Base-by-base conservation (phyloP, 768 basidiomycete species). In the Kwoniella dejecticola region DNA sequence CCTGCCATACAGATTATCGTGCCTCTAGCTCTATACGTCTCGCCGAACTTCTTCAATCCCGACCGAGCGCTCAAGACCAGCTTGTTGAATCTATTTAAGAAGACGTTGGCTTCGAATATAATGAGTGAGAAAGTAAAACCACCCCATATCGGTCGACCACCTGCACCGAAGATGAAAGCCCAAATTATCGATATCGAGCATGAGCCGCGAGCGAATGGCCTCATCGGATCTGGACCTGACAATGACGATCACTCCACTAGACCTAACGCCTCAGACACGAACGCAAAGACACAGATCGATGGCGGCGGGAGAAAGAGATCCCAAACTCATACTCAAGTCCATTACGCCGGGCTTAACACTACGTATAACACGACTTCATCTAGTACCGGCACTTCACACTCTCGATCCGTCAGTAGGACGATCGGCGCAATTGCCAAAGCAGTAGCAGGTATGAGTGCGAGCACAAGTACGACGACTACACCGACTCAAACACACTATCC, bases 11-110 rank as follows among this genome's bases (percentile, higher is more conserved):
- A 69, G 64, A 63, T 63, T 11, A 48, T 66, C 36, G 31, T 63
- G 1, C 68, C 68, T 4, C 23, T 69, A 21, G 57, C 41, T 1
- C 54, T 69, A 27, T 61, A 65, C 23, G 58, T 60, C 38, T 63
- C 60, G 19, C 53, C 61, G 15, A 55, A 41, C 17, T 62, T 66
- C 24, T 45, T 63, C 31, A 61, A 62, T 38, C 57, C 67, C 10
- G 63, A 64, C 1, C 8, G 67, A 63, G 67, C 67, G 3, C n/a
- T 55, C 17, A 47, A 54, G 19, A 55, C 61, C 10, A 53, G 59
- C 38, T 27, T 69, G 10, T 49, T 69, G 52, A 69, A 69, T 57
- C 52, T 65, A 17, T 65, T 69, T 55, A 64, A 64, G 36, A 69
- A 69, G 45, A 45, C 54, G 2, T 33, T 69, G 17, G 58, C 63